A percentile compares a stretch with the other conserved stretches of the same genome.
phyloP scores from a whole-genome alignment of 2,329 filamentous ascomycete genomes.

The Colletotrichum ledebouriae region DNA sequence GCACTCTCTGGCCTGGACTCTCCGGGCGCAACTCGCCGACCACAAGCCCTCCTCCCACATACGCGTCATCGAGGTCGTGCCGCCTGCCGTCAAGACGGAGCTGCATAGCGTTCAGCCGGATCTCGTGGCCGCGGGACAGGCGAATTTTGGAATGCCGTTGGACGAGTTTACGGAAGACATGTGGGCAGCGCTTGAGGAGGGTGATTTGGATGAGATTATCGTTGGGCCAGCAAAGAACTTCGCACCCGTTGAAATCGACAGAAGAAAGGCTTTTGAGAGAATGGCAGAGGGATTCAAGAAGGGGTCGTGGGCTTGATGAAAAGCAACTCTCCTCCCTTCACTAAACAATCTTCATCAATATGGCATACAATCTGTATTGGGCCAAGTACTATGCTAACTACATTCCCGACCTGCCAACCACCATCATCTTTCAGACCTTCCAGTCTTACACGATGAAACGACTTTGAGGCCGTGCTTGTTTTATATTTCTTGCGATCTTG shows the following conservation, averaged over 20 bases:
- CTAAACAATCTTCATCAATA: neutral
- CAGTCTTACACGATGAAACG: constrained; percentile 29
- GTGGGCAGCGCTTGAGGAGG: constrained; percentile 57
- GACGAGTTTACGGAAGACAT: constrained; percentile 59
- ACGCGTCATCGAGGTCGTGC: constrained; percentile 62
- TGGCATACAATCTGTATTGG: constrained; percentile 41
- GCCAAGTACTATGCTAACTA: constrained; percentile 40
- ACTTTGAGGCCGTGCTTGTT: constrained; percentile 17
- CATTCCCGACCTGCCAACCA: constrained; percentile 34
- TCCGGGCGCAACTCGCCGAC: constrained; percentile 57
- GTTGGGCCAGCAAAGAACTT: constrained; percentile 40
- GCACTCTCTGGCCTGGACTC: constrained; percentile 60
- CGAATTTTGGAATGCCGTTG: constrained; percentile 53
- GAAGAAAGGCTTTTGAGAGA: constrained; percentile 24
- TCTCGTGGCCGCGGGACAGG: constrained; percentile 50
- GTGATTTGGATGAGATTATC: constrained; percentile 53
- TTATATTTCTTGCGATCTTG: constrained; percentile 24
- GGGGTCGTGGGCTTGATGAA: constrained; percentile 5
- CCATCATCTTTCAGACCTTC: constrained; percentile 32
- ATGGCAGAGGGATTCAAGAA: constrained; percentile 24
- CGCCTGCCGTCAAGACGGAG: constrained; percentile 62
- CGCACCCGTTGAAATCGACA: constrained; percentile 32
- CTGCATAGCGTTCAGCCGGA: constrained; percentile 59
- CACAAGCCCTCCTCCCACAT: constrained; percentile 52
- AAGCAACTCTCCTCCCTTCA: neutral